Base-by-base conservation (phyloP, 2,329 filamentous ascomycete genomes). In the Claviceps arundinis region DNA sequence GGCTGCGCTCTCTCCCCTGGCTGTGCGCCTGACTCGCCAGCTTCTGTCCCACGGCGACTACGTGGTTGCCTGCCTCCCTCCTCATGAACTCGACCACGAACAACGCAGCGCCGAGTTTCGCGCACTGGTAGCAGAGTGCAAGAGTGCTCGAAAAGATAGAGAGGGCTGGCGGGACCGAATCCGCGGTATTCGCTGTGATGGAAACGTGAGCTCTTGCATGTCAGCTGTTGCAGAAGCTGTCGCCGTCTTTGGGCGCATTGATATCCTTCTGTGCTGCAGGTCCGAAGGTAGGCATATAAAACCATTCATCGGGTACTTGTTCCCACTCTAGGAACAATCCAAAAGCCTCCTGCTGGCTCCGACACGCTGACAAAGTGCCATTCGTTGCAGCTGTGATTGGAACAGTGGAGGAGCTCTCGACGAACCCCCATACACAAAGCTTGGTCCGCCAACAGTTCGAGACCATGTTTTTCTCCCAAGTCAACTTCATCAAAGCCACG, bases 401-500 rank as follows among this genome's bases (percentile, higher is more conserved):
- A 42, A 87, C 89, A 0, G 85, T 97, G 7, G 93, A 97, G 68
- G 93, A 98, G 67, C 74, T 96, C 26, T 83, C 84, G 1, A 85
- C 87, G 34, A 84, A 77, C 24, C 76, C 77, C 4, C 78, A 82
- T 44, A 89, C 88, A 1, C 78, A 84, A 59, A 89, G 84, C 54
- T 77, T 96, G 17, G 84, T 94, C 38, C 81, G 87, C 55, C 87
- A 95, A 62, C 91, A 96, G 65, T 96, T 97, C 65, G 91, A 97
- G 67, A 83, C 82, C 56, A 89, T 95, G 61, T 97, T 94, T 73
- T 97, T 97, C 67, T 89, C 88, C 1, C 89, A 94, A 53, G 85
- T 97, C 66, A 97, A 97, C 69, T 88, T 95, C 64, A 94, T 97
- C 72, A 94, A 93, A 66, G 87, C 90, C 14, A 77, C 83, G 1